Evolutionary conservation across 2,329 filamentous ascomycete species (phyloP), one percentile per base, ranked within the genome.

Genomic region (Botrytis byssoidea): DNA sequence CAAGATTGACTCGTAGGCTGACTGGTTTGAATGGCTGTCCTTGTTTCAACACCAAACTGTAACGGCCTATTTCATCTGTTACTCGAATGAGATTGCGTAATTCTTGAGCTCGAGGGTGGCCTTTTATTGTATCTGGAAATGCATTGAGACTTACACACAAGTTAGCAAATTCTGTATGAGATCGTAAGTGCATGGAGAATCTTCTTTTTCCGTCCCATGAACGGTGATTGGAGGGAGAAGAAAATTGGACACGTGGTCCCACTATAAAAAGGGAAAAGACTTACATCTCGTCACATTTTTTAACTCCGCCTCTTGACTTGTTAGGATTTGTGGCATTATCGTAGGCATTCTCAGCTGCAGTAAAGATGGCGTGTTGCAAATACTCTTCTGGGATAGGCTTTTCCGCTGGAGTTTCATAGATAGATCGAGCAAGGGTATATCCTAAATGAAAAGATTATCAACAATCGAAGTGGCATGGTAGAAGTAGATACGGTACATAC

Each of bases 261-360:
- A 51, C 12, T n/a, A 18, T 22, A 51, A n/a, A 29, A 10, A 35
- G 16, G 44, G 7, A 57, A 18, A 46, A 22, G 55, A 81, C 89
- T 82, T 83, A 92, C 91, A 93, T 92, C 68, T 94, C 91, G 77
- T 91, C 87, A 64, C 92, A 93, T 81, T 90, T 93, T 82, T 93
- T 93, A 78, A 96, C 86, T 0, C 91, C 91, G 25, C 93, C 93
- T 76, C 93, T 87, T 2, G 88, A 92, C 72, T 89, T 89, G 78
- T 95, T 94, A 0, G 92, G 92, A 78, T 96, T 96, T 35, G 91
- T 93, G 4, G 93, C 93, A 79, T 93, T 93, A 79, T 96, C 93
- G 79, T 94, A 96, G 6, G 91, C 88, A 71, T 88, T 86, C 83
- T 94, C 87, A 1, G 91, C 91, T 65, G 89, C 86, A 1, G 85